phyloP scores from a whole-genome alignment of 75 land plant species.

The Picea sitchensis region DNA sequence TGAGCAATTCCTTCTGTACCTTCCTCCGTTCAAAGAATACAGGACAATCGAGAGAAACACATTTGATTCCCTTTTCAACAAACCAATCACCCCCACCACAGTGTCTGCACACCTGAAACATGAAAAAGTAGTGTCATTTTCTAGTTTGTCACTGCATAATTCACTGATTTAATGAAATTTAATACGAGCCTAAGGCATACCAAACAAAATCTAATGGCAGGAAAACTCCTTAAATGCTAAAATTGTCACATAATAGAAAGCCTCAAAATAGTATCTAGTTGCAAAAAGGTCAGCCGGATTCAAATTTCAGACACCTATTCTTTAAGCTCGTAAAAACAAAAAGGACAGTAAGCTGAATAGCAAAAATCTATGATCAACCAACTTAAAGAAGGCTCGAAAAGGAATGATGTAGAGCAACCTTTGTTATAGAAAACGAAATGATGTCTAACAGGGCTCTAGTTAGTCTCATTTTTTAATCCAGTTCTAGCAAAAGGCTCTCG shows the following conservation, averaged over 20 bases:
- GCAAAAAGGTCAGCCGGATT: background rate
- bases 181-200: background rate
- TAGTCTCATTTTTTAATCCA: too few species aligned
- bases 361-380: too few species aligned
- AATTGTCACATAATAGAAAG: background rate
- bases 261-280: background rate
- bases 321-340: too few species aligned
- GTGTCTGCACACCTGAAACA: slow-evolving; percentile 78
- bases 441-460: too few species aligned
- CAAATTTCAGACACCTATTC: too few species aligned
- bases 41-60: slow-evolving; percentile 85
- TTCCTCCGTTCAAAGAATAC: slow-evolving; percentile 88
- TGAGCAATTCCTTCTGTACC: slow-evolving; percentile 71
- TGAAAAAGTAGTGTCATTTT: background rate
- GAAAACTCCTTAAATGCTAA: background rate
- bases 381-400: too few species aligned
- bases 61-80: slow-evolving; percentile 64
- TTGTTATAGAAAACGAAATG: too few species aligned
- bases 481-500: too few species aligned
- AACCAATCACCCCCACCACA: slow-evolving; percentile 80
- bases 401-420: too few species aligned
- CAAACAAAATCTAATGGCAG: background rate
- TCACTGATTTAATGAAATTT: slow-evolving; percentile 4
- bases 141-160: background rate
- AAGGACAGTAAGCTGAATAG: too few species aligned